These are phyloP conservation scores for Fusarium xyrophilum DNA, from an alignment of 2,329 filamentous ascomycete species.

Conservation along the genomic window DNA sequence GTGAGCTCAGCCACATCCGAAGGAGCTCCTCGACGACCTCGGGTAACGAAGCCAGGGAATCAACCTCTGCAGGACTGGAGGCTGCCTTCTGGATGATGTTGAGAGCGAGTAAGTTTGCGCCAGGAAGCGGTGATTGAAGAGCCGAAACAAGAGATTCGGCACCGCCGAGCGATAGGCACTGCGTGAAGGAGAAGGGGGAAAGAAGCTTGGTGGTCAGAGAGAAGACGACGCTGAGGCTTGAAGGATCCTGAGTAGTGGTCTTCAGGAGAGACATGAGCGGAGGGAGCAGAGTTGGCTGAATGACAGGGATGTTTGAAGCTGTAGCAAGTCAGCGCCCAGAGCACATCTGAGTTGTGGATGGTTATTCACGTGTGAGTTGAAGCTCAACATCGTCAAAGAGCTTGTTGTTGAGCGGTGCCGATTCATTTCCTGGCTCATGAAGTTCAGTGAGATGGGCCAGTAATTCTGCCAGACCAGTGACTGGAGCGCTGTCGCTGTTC, in stretches of 20 bases:
- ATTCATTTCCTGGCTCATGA: constrained; percentile 48
- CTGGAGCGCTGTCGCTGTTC: constrained; percentile 44
- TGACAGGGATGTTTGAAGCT: constrained; percentile 60
- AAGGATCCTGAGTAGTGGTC: constrained; percentile 58
- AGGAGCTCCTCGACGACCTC: constrained; percentile 57
- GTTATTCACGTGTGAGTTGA: constrained; percentile 59
- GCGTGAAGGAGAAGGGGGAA: constrained; percentile 58
- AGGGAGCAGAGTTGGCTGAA: constrained; percentile 62
- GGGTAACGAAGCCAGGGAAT: constrained; percentile 58
- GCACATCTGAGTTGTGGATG: background rate
- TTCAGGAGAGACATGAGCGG: constrained; percentile 61
- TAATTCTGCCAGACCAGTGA: constrained; percentile 62
- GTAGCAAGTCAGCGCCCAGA: background rate
- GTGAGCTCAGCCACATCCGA: constrained; percentile 59
- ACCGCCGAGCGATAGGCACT: constrained; percentile 59
- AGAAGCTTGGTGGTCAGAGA: constrained; percentile 64
- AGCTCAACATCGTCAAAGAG: constrained; percentile 67
- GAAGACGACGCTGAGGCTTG: constrained; percentile 50
- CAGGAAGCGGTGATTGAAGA: constrained; percentile 60
- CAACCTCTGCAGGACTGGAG: constrained; percentile 54
- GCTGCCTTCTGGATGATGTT: constrained; percentile 63
- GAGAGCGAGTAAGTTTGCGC: constrained; percentile 65
- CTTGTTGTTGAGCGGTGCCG: constrained; percentile 53
- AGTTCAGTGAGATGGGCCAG: constrained; percentile 61
- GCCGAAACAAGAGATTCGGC: constrained; percentile 59